These are phyloP conservation scores for Cryptococcus wingfieldii DNA, from an alignment of 1,284 basidiomycete species.

Conservation along the genomic window DNA sequence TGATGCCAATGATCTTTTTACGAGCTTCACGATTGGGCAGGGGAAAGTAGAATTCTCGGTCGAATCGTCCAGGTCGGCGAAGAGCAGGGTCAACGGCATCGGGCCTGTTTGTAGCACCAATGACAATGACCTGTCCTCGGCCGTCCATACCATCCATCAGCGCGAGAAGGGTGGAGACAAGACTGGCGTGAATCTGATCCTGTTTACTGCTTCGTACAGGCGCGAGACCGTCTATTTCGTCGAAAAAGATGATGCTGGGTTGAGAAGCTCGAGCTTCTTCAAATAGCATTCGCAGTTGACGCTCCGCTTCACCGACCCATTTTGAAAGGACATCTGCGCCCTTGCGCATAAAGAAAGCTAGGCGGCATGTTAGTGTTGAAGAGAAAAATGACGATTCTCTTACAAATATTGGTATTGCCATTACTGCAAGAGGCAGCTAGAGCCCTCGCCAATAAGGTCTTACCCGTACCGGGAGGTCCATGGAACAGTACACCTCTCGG, in stretches of 20 bases:
- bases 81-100: slow-evolving; percentile 96
- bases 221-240: slow-evolving; percentile 96
- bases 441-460: slow-evolving; percentile 88
- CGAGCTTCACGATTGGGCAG: slow-evolving; percentile 80
- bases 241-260: slow-evolving; percentile 99
- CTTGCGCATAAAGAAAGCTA: slow-evolving; percentile 99
- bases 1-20: slow-evolving; percentile 83
- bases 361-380: background rate
- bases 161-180: slow-evolving; percentile 92
- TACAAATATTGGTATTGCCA: slow-evolving; percentile 84
- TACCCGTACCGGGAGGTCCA: slow-evolving; percentile 76
- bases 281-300: slow-evolving; percentile 90
- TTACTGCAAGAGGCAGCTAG: slow-evolving; percentile 89
- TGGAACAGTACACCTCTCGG: slow-evolving; percentile 97
- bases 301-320: slow-evolving; percentile 99
- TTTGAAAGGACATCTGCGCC: slow-evolving; percentile 97
- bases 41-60: slow-evolving; percentile 97
- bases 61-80: slow-evolving; percentile 90
- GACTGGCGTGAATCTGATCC: slow-evolving; percentile 97
- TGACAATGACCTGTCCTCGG: slow-evolving; percentile 88
- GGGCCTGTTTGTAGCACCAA: slow-evolving; percentile 95
- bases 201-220: slow-evolving; percentile 97
- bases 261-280: slow-evolving; percentile 92
- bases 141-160: slow-evolving; percentile 99
- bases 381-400: slow-evolving; percentile 33